Evolutionary conservation across 2,329 filamentous ascomycete genomes (phyloP).

Genomic region (Iodosphaeria phyllophila): DNA sequence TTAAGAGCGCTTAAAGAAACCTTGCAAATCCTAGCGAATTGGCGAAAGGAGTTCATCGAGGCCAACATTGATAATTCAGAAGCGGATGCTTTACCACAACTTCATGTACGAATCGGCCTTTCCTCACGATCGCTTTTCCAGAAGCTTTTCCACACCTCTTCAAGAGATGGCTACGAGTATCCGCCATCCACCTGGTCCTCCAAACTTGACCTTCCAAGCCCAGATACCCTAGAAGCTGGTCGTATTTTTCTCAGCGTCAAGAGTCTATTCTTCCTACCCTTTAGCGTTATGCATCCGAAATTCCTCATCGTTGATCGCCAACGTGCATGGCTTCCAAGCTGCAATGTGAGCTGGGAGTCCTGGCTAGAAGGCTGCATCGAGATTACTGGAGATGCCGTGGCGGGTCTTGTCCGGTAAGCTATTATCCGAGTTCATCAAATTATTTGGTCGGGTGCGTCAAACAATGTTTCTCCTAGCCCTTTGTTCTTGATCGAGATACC

Average conservation of each 20-base stretch:
- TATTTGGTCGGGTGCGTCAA: no score
- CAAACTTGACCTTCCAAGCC: constrained; percentile 43
- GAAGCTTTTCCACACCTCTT: constrained; percentile 57
- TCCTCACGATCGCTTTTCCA: constrained; percentile 56
- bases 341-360: constrained; percentile 74
- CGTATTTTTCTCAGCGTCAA: constrained; percentile 54
- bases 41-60: constrained; percentile 18
- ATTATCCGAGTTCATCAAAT: no score
- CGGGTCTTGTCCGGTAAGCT: constrained; percentile 36
- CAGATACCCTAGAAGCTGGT: constrained; percentile 27
- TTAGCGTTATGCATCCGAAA: constrained; percentile 80
- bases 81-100: constrained; percentile 8
- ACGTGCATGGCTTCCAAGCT: constrained; percentile 53
- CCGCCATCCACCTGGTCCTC: constrained; percentile 35
- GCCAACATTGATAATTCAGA: constrained; percentile 6
- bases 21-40: constrained; percentile 37
- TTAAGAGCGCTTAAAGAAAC: constrained; percentile 35
- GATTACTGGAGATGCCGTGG: constrained; percentile 41
- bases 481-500: no score
- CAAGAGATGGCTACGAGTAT: constrained; percentile 41
- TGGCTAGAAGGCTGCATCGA: constrained; percentile 69
- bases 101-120: constrained; percentile 56
- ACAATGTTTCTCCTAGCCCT: no score
- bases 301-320: constrained; percentile 56
- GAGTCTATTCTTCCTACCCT: constrained; percentile 60